Evolutionary conservation across 179 eudicot genomes (phyloP).

Genomic region (Amaranthus tricolor): DNA sequence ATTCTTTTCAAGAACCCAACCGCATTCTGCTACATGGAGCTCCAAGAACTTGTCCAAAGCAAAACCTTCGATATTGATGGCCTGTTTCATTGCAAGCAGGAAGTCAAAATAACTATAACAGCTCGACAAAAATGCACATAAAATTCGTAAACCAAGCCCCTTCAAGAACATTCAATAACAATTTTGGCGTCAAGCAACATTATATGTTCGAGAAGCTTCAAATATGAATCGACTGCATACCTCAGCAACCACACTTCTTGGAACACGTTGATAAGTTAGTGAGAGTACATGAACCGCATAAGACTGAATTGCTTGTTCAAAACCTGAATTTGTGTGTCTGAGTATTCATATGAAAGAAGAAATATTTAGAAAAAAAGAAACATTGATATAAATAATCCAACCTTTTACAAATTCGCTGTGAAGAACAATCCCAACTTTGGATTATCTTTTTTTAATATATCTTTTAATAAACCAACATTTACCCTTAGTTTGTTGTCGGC

Average conservation of each 20-base stretch:
- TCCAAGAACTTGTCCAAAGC: slow-evolving; percentile 79
- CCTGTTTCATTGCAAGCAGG: slow-evolving; percentile 34
- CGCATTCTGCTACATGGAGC: slow-evolving; percentile 54
- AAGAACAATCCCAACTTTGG: no score
- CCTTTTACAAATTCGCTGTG: no score
- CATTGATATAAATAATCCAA: neutral
- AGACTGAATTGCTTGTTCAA: slow-evolving; percentile 86
- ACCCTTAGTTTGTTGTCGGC: no score
- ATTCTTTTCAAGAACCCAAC: slow-evolving; percentile 70
- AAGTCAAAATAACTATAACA: neutral
- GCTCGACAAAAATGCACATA: neutral
- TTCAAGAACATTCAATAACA: neutral
- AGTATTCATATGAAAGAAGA: slow-evolving; percentile 8
- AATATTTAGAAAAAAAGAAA: no score
- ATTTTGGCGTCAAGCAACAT: neutral
- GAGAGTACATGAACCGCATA: slow-evolving; percentile 89
- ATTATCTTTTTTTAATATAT: no score
- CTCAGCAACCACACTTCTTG: slow-evolving; percentile 88
- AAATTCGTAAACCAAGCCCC: no score
- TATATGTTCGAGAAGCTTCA: no score
- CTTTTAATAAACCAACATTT: no score
- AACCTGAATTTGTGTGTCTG: slow-evolving; percentile 49
- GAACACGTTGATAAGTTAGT: slow-evolving; percentile 71
- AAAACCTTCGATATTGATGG: slow-evolving; percentile 70
- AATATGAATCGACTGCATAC: no score